Conservation (phyloP, 345 rosid species). For the Lumnitzera racemosa region DNA sequence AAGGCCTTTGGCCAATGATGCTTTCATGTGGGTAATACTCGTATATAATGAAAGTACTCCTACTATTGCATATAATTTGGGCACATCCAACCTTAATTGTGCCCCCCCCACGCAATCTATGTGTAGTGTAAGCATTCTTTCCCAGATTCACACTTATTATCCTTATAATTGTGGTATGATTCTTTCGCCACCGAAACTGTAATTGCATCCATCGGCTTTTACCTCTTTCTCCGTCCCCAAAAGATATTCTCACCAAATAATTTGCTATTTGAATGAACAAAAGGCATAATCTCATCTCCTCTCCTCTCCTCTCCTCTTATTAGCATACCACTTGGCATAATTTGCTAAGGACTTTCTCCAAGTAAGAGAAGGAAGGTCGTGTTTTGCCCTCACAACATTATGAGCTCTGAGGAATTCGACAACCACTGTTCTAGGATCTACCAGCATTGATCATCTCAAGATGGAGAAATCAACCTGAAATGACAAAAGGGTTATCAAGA, state of each 20-base stretch:
- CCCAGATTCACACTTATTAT: not conserved
- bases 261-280: constrained; percentile 1
- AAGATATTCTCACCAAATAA: constrained; percentile 11
- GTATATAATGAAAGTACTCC: constrained; percentile 4
- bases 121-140: constrained; percentile 9
- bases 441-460: not conserved
- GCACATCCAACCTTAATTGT: constrained; percentile 12
- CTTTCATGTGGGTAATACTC: constrained; percentile 12
- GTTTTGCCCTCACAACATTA: constrained; percentile 1
- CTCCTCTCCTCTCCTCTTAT: constrained; percentile 1
- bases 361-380: constrained; percentile 2
- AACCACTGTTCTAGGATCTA: not conserved
- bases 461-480: not conserved
- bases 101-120: constrained; percentile 8
- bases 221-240: constrained; percentile 8
- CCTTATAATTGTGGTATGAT: constrained; percentile 1
- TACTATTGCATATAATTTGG: constrained; percentile 4
- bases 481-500: not conserved
- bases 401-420: constrained; percentile 10
- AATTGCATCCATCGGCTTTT: constrained; percentile 11
- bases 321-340: constrained; percentile 11
- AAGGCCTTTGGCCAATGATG: constrained; percentile 7
- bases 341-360: constrained; percentile 10
- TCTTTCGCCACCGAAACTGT: constrained; percentile 7
- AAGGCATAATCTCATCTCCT: constrained; percentile 4